Evolutionary conservation across 768 basidiomycete genomes (phyloP).

Genomic region (Calocybe cyanea): DNA sequence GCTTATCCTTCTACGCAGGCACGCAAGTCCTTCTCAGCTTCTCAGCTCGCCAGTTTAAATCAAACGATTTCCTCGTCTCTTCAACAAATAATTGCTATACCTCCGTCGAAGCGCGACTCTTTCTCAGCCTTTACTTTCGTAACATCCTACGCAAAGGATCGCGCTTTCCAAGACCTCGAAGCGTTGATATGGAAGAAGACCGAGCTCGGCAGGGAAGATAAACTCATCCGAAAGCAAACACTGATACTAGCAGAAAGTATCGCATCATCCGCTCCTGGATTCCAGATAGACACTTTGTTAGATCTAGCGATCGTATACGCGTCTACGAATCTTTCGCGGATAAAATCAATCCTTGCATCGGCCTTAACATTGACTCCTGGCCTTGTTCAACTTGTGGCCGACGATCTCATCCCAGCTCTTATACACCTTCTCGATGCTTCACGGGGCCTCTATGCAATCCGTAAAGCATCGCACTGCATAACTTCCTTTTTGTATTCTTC

Average conservation of each 20-base stretch:
- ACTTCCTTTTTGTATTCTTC: conserved; percentile 48
- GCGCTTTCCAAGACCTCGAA: conserved; percentile 49
- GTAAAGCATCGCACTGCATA: conserved; percentile 60
- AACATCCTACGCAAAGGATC: conserved; percentile 54
- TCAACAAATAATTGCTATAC: conserved; percentile 42
- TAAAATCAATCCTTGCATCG: conserved; percentile 40
- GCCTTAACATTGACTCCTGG: conserved; percentile 31
- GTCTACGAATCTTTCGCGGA: conserved; percentile 35
- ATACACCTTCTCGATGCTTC: conserved; percentile 43
- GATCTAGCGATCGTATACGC: conserved; percentile 62
- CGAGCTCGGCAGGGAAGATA: conserved; percentile 34
- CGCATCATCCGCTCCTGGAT: conserved; percentile 28
- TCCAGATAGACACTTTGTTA: conserved; percentile 54
- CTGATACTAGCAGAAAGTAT: conserved; percentile 57
- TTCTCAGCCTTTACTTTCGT: conserved; percentile 46
- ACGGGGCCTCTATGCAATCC: conserved; percentile 57
- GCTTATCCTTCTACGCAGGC: conserved; percentile 50
- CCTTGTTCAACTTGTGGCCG: conserved; percentile 28
- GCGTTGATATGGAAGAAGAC: conserved; percentile 53
- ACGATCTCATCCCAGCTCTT: conserved; percentile 56
- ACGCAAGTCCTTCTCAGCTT: conserved; percentile 46
- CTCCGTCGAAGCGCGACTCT: conserved; percentile 42
- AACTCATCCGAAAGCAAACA: conserved; percentile 41
- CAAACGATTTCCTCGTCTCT: conserved; percentile 45
- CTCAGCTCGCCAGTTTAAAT: conserved; percentile 48